Evolutionary conservation across 306 rosid genomes (phyloP), one percentile per base, ranked within the genome.

Genomic region (Dalbergia oliveri): DNA sequence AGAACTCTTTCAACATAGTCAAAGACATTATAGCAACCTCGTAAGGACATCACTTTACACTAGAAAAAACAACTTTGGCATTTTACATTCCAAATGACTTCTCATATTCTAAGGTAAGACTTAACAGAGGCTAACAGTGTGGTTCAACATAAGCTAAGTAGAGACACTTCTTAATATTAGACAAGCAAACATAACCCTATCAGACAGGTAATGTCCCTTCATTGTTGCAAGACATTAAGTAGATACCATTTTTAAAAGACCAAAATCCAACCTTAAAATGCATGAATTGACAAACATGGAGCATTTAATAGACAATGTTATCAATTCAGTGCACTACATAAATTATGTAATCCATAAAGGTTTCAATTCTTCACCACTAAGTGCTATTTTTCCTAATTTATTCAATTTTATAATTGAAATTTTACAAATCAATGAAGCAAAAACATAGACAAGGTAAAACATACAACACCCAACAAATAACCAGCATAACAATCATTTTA

Each of bases 361-460:
- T 78, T 11, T 16, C 67, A 49, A 69, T 39, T 47, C 26, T 12
- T 5, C 68, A 26, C 18, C 75, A 56, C 8, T 19, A 56, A 21
- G 11, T 18, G 37, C 39, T 45, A 12, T 39, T 50, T 9, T 43
- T 53, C 61, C 43, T 23, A 47, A 19, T 21, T 39, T 61, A 47
- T 19, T 31, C 49, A 69, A 13, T 49, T 50, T 34, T 26, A n/a
- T 7, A 26, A 47, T 15, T 37, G 35, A 35, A 50, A 67, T 57
- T 51, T 31, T 53, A 49, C 67, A 60, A 50, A 69, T 69, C 61
- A 73, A 53, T 61, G 33, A 69, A 69, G 62, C 41, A 62, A 71
- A 70, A 62, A 76, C 69, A 61, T 9, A 14, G 39, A 69, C 13
- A 15, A 4, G 31, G 31, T 26, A 26, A 26, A 26, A 14, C 50